Percentiles rank a stretch among this genome's conserved stretches.
phyloP scores from a whole-genome alignment of 1,284 basidiomycete genomes.

The Cryptococcus floricola region DNA sequence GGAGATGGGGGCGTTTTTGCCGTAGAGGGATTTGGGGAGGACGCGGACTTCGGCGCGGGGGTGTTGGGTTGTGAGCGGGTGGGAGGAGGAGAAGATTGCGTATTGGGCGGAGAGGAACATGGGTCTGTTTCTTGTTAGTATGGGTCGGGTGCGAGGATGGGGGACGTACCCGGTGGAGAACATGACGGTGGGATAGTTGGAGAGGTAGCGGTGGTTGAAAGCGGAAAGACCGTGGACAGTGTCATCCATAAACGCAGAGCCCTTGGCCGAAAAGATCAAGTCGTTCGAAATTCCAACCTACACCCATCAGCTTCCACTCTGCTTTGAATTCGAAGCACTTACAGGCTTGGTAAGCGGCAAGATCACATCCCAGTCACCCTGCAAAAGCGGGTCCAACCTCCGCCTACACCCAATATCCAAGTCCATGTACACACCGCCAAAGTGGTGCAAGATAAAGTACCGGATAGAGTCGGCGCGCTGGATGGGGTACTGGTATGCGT shows the following conservation, averaged over 20 bases:
- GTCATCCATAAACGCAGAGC: conserved; percentile 85
- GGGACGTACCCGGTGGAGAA: conserved; percentile 75
- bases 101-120: conserved; percentile 89
- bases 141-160: background rate
- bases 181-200: conserved; percentile 99
- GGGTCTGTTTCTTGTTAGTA: conserved; percentile 48
- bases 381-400: conserved; percentile 81
- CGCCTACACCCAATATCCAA: conserved; percentile 92
- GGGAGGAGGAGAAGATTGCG: conserved; percentile 71
- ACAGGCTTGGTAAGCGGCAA: conserved; percentile 91
- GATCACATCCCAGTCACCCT: conserved; percentile 72
- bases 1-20: conserved; percentile 83
- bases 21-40: conserved; percentile 88
- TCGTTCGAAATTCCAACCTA: conserved; percentile 89
- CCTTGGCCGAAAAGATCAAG: conserved; percentile 84
- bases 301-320: conserved; percentile 51
- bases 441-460: conserved; percentile 94
- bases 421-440: conserved; percentile 94
- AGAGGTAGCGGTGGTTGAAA: conserved; percentile 90
- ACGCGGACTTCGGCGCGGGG: conserved; percentile 73
- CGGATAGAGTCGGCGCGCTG: conserved; percentile 97
- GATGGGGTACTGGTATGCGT: conserved; percentile 87
- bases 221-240: conserved; percentile 85
- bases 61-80: conserved; percentile 56
- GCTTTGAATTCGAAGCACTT: conserved; percentile 6